Conservation (phyloP, 768 basidiomycete genomes). For the Agaricus subrufescens region DNA sequence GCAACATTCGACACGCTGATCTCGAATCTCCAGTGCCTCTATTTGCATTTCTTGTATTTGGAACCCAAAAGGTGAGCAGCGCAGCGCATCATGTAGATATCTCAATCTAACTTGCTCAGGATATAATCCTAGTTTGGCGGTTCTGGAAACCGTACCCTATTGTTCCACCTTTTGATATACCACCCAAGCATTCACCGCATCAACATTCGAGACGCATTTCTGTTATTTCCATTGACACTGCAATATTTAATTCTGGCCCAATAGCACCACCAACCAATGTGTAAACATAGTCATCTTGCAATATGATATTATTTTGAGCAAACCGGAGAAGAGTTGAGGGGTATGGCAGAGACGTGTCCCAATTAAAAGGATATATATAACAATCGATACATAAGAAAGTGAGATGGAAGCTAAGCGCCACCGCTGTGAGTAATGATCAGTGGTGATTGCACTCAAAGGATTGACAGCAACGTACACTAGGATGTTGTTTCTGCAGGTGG, state of each 20-base stretch:
- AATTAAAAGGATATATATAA: slow-evolving; percentile 8
- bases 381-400: slow-evolving; percentile 21
- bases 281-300: slow-evolving; percentile 4
- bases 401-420: slow-evolving; percentile 52
- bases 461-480: slow-evolving; percentile 71
- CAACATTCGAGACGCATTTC: neutral
- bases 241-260: neutral
- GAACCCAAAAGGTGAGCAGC: slow-evolving; percentile 37
- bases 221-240: neutral
- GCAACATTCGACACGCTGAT: neutral
- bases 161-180: slow-evolving; percentile 4
- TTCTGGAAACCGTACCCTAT: slow-evolving; percentile 20
- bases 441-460: neutral
- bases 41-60: slow-evolving; percentile 43
- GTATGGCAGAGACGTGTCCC: neutral
- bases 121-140: slow-evolving; percentile 32
- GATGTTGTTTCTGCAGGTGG: slow-evolving; percentile 79
- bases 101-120: slow-evolving; percentile 22
- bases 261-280: slow-evolving; percentile 1
- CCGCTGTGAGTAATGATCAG: slow-evolving; percentile 47
- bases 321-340: neutral
- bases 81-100: neutral
- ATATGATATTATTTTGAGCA: neutral
- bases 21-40: slow-evolving; percentile 38
- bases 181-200: slow-evolving; percentile 4